These are phyloP conservation scores for Pleurotus tuoliensis DNA, from an alignment of 768 basidiomycete species.

Conservation along the genomic window DNA sequence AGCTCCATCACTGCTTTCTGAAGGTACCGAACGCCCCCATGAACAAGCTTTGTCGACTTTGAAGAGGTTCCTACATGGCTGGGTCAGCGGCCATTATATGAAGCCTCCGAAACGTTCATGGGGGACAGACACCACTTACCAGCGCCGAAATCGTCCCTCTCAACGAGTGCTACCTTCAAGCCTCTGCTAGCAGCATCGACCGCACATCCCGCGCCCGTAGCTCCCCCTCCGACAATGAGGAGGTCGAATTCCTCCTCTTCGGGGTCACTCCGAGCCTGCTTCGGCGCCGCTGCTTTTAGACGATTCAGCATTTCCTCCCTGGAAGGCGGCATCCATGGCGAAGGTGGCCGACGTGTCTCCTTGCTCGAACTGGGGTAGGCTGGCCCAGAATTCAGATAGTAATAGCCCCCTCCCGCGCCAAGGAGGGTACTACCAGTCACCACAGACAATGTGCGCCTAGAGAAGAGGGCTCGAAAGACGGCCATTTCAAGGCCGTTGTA, in stretches of 20 bases:
- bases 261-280: conserved; percentile 10
- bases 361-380: conserved; percentile 60
- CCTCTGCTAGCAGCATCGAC: conserved; percentile 92
- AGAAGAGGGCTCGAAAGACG: conserved; percentile 41
- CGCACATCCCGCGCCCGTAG: conserved; percentile 95
- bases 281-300: conserved; percentile 44
- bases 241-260: conserved; percentile 68
- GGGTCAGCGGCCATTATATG: not conserved
- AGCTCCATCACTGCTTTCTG: conserved; percentile 96
- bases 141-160: conserved; percentile 87
- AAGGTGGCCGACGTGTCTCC: conserved; percentile 67
- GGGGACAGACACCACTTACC: conserved; percentile 42
- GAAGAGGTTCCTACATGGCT: conserved; percentile 75
- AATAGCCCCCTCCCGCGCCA: conserved; percentile 58
- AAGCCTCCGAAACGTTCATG: not conserved
- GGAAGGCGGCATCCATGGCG: conserved; percentile 75
- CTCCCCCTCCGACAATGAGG: conserved; percentile 88
- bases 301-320: conserved; percentile 60
- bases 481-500: conserved; percentile 21
- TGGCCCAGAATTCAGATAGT: conserved; percentile 72
- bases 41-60: conserved; percentile 97
- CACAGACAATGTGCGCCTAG: conserved; percentile 50
- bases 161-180: conserved; percentile 88
- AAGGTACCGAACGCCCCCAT: conserved; percentile 95
- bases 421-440: conserved; percentile 50